Percentiles rank a stretch among this genome's conserved stretches.
Evolutionary conservation across 2,329 filamentous ascomycete species (phyloP).

Genomic region (Nemania abortiva): DNA sequence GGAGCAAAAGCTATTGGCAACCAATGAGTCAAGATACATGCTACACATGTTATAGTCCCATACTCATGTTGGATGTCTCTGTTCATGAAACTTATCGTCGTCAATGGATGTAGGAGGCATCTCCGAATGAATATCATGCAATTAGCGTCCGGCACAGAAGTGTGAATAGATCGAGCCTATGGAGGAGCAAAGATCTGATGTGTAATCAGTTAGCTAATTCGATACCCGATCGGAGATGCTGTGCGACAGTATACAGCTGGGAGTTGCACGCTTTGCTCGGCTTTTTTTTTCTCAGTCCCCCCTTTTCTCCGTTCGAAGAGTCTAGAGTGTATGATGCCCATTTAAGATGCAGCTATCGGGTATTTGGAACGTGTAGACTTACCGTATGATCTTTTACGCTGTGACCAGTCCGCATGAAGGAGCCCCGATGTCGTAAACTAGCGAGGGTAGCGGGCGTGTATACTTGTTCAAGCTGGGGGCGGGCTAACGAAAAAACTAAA

Average conservation of each 20-base stretch:
- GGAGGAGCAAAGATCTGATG: background rate
- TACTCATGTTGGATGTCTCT: background rate
- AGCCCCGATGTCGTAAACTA: background rate
- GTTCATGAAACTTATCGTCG: background rate
- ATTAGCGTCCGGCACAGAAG: background rate
- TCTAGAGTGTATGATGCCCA: constrained; percentile 1
- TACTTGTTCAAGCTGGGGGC: background rate
- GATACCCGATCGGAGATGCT: background rate
- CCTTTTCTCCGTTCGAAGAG: background rate
- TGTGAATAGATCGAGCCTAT: background rate
- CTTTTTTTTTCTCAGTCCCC: background rate
- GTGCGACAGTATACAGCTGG: constrained; percentile 15
- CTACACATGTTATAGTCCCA: background rate
- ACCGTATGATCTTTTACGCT: background rate
- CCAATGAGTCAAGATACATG: background rate
- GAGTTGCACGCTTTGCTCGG: background rate
- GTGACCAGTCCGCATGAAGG: background rate
- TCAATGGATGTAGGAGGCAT: too few species aligned
- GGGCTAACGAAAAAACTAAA: background rate
- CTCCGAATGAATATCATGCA: background rate
- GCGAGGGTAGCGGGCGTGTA: background rate
- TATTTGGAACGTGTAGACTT: background rate
- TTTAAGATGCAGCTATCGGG: too few species aligned
- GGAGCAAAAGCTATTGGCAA: background rate
- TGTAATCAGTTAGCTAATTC: background rate